Percentiles rank a stretch among this genome's conserved stretches.
phyloP scores from a whole-genome alignment of 2,329 filamentous ascomycete species.

The Venturia aucupariae region DNA sequence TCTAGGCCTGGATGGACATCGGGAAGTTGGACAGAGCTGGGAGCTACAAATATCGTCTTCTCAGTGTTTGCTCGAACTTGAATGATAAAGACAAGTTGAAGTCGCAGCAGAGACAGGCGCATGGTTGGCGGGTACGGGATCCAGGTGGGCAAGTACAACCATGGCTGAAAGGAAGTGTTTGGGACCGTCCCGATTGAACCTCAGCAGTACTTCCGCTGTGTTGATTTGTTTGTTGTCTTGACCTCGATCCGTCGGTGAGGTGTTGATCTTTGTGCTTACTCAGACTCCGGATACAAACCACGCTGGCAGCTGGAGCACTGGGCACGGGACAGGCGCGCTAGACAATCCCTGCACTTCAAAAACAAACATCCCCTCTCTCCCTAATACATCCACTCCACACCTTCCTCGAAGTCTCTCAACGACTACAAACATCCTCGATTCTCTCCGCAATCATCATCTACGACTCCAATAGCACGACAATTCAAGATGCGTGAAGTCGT shows the following conservation, averaged over 20 bases:
- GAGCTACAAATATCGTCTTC: constrained; percentile 80
- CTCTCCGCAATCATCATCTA: neutral
- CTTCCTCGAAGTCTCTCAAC: neutral
- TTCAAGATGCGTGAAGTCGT: constrained; percentile 64
- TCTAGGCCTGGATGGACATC: constrained; percentile 44
- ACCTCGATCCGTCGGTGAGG: neutral
- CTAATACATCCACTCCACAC: constrained; percentile 1
- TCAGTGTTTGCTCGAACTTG: constrained; percentile 64
- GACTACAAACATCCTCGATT: neutral
- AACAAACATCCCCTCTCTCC: neutral
- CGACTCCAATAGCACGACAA: neutral
- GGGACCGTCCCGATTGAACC: neutral
- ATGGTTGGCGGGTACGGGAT: neutral
- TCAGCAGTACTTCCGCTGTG: neutral
- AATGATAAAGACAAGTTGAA: neutral
- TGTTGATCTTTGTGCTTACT: neutral
- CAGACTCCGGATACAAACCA: neutral
- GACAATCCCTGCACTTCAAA: neutral
- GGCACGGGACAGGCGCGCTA: neutral
- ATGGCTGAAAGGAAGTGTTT: neutral
- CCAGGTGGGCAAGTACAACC: neutral
- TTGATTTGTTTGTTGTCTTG: neutral
- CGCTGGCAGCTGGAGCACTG: neutral
- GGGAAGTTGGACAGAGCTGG: constrained; percentile 48
- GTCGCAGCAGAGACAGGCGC: neutral